Percentiles rank a stretch among this genome's conserved stretches.
Conservation (phyloP, 495 filamentous ascomycete genomes). For the Amniculicola lignicola region DNA sequence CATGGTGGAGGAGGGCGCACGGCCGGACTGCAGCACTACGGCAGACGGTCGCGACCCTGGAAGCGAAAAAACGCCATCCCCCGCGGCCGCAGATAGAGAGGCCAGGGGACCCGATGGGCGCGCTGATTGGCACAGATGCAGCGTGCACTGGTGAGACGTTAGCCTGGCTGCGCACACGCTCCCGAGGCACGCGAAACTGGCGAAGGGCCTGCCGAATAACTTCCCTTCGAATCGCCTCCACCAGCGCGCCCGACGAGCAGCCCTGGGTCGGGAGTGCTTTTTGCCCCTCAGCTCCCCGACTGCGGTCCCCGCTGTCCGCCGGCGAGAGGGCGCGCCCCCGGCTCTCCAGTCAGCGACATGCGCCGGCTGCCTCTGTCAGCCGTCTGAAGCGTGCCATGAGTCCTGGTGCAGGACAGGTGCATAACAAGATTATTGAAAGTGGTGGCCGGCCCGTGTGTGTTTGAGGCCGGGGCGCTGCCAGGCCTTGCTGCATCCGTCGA, state of each 20-base stretch:
- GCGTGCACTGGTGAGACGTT: conserved; percentile 1
- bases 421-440: background rate
- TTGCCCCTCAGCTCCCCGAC: no score
- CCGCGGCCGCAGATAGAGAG: conserved; percentile 10
- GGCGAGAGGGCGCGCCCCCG: no score
- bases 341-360: background rate
- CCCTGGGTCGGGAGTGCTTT: background rate
- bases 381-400: background rate
- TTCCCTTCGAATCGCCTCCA: background rate
- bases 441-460: background rate
- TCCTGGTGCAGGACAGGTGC: background rate
- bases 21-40: no score
- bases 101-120: background rate
- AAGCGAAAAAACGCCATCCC: conserved; percentile 10
- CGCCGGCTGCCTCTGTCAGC: no score
- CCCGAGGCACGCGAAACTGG: background rate
- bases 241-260: background rate
- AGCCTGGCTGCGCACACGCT: conserved; percentile 7
- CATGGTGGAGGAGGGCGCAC: no score
- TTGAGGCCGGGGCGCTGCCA: background rate
- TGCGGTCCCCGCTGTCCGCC: no score
- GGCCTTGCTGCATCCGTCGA: background rate
- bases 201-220: background rate
- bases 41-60: background rate
- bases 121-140: conserved; percentile 6